Base-by-base conservation (phyloP, 2,329 filamentous ascomycete genomes). In the Aspergillus costaricaensis region DNA sequence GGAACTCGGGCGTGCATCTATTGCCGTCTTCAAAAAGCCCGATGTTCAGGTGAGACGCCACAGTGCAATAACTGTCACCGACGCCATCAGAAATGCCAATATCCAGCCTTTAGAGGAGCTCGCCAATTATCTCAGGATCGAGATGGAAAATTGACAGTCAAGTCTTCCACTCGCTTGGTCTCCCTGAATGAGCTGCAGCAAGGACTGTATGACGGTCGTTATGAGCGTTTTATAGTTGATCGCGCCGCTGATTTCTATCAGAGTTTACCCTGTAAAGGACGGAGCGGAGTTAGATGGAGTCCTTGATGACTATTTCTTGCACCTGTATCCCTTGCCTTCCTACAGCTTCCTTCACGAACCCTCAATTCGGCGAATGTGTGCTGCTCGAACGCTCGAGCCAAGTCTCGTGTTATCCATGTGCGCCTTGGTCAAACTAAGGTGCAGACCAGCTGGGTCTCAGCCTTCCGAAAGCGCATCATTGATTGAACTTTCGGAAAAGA, bases 291-390 rank as follows among this genome's bases (percentile, higher is more conserved):
- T 53, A 15, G 23, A 3, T n/a, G 25, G 21, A 19, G 15, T 53
- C 9, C 51, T 53, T 8, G 51, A 53, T 41, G 19, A 23, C 51
- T 53, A 41, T 27, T 53, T 53, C 21, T 41, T 25, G 19, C 38
- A 39, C 12, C 14, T 41, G 7, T 53, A 53, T 53, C 51, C 32
- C 17, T 36, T 41, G 5, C 32, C 51, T 9, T n/a, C 32, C n/a
- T 53, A 53, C 32, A 53, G 51, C 32, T 53, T 53, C 25, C 32
- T 53, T 25, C 51, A 53, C 25, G 32, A 53, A 15, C 38, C 51
- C 6, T 53, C 51, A 1, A 25, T 53, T 17, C 19, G 51, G 23
- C 51, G 51, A n/a, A 53, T 53, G 51, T 53, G 38, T 32, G 21
- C 51, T 3, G 51, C 25, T 10, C 14, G 21, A 27, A 53, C 19